Evolutionary conservation across 768 basidiomycete genomes (phyloP).

Genomic region (Candolleomyces efflorescens): DNA sequence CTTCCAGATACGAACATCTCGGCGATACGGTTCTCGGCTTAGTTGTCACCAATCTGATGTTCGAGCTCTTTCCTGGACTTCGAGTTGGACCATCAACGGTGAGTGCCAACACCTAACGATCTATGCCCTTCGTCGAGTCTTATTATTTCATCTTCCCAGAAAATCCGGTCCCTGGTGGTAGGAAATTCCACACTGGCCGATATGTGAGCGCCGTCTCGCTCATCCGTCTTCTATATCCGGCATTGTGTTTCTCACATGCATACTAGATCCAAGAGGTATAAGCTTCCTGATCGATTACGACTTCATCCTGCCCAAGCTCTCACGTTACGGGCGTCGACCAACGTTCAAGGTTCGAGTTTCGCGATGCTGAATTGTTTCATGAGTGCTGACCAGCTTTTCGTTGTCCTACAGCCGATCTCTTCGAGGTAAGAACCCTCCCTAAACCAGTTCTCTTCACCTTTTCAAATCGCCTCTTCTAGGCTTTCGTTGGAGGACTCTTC

Average conservation of each 20-base stretch:
- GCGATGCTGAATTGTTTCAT: background rate
- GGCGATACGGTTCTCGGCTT: constrained; percentile 73
- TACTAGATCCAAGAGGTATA: constrained; percentile 59
- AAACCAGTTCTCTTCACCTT: background rate
- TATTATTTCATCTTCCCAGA: constrained; percentile 37
- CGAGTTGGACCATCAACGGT: constrained; percentile 79
- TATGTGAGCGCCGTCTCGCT: constrained; percentile 39
- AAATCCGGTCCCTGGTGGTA: constrained; percentile 74
- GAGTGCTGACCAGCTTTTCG: constrained; percentile 1
- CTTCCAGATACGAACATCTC: constrained; percentile 63
- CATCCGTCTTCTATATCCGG: constrained; percentile 2
- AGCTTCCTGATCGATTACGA: constrained; percentile 54
- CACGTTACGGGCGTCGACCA: constrained; percentile 59
- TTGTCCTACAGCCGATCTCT: constrained; percentile 57
- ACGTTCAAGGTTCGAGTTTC: constrained; percentile 60
- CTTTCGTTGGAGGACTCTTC: constrained; percentile 78
- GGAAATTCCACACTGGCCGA: constrained; percentile 70
- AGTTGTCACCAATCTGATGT: constrained; percentile 59
- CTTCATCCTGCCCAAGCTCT: constrained; percentile 72
- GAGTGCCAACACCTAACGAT: constrained; percentile 18
- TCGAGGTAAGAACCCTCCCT: constrained; percentile 51
- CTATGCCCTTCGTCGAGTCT: constrained; percentile 6
- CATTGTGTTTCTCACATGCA: constrained; percentile 1
- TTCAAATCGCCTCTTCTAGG: constrained; percentile 25
- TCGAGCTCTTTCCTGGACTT: constrained; percentile 61